phyloP scores from a whole-genome alignment of 2,329 filamentous ascomycete genomes.

The Epichloe scottii region DNA sequence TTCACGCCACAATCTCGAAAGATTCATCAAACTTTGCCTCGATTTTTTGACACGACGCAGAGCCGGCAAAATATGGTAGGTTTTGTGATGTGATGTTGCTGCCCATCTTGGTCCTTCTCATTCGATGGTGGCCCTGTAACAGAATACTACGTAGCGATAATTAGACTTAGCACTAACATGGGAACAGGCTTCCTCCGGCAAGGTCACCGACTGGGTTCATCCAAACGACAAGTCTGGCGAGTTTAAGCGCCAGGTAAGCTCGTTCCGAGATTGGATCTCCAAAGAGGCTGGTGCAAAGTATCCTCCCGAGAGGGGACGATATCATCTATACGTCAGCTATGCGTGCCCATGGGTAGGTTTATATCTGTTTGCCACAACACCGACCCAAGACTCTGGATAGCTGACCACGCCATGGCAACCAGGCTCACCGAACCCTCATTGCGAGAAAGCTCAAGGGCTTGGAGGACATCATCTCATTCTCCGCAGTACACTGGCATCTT shows the following conservation, averaged over 20 bases:
- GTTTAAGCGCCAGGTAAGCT: constrained; percentile 78
- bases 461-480: constrained; percentile 67
- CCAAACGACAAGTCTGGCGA: constrained; percentile 70
- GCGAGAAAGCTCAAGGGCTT: constrained; percentile 83
- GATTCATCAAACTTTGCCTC: not conserved
- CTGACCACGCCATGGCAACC: not conserved
- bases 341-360: constrained; percentile 73
- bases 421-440: constrained; percentile 75
- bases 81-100: not conserved
- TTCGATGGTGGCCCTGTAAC: not conserved
- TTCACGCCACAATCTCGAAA: no score
- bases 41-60: not conserved
- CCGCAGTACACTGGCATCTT: constrained; percentile 90
- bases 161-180: not conserved
- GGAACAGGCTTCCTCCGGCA: constrained; percentile 5
- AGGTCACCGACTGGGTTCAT: constrained; percentile 70
- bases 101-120: not conserved
- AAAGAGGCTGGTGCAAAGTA: constrained; percentile 60
- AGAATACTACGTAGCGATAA: no score
- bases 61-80: not conserved
- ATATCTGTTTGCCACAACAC: not conserved
- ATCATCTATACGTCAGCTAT: constrained; percentile 91
- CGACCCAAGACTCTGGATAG: no score
- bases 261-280: constrained; percentile 73
- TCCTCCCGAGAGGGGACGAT: constrained; percentile 75